Base-by-base conservation (phyloP, 139 green algal genomes). In the Spirogloea muscicola region DNA sequence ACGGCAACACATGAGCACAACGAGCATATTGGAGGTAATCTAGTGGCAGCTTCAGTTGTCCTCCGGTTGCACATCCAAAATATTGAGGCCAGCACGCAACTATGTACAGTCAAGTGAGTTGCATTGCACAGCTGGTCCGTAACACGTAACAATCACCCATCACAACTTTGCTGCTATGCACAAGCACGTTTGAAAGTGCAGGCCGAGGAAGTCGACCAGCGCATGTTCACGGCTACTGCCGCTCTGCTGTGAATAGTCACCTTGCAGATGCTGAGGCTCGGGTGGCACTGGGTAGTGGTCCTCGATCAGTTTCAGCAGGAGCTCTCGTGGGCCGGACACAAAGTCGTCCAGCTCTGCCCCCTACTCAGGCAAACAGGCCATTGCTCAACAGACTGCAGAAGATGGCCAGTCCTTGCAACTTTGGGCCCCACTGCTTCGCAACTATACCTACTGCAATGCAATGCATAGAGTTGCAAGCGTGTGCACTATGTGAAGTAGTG, bases 291-390 rank as follows among this genome's bases (percentile, higher is more conserved):
- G 79, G 52, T 80, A 82, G 18, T 76, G 33, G 31, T 83, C 79
- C 21, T 79, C 59, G 18, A 87, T 44, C 10, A 87, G 72, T 44
- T 87, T 88, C 21, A 81, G 64, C 39, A 96, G 72, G 9, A 91
- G 84, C 74, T 89, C 84, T 62, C 80, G 77, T 0, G 91, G 91
- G 3, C 89, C 88, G 6, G 81, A 89, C 57, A 94, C 58, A 41
- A 94, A 88, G 81, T 96, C 91, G n/a, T 94, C 85, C 55, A 79
- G 13, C 52, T 81, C 81, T 25, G 39, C 31, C 21, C 73, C 73
- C 62, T 81, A 63, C 18, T n/a, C n/a, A n/a, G n/a, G n/a, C n/a
- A n/a, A n/a, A n/a, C n/a, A n/a, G n/a, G n/a, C n/a, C n/a, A n/a
- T n/a, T n/a, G n/a, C n/a, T n/a, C n/a, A n/a, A n/a, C n/a, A n/a